phyloP scores from a whole-genome alignment of 2,329 filamentous ascomycete species.

The Drechslerella stenobrocha region DNA sequence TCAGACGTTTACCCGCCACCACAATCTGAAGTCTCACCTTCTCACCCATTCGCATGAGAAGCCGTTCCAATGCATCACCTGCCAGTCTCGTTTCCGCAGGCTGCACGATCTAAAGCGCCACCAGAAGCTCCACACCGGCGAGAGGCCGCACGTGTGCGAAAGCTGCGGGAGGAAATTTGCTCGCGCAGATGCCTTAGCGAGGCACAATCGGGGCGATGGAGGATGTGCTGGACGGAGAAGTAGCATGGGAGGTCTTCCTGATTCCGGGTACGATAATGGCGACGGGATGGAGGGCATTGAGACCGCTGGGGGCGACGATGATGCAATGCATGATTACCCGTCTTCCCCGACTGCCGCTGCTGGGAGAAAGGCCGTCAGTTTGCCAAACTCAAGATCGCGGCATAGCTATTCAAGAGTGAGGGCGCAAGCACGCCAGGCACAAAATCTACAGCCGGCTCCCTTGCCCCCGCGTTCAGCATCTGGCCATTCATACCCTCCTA shows the following conservation, averaged over 20 bases:
- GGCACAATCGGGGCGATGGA: constrained; percentile 92
- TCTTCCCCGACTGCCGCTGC: constrained; percentile 25
- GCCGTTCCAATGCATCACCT: constrained; percentile 85
- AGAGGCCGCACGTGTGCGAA: constrained; percentile 90
- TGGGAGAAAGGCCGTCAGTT: constrained; percentile 39
- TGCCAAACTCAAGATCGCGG: constrained; percentile 39
- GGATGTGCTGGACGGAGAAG: constrained; percentile 89
- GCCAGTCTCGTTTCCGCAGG: constrained; percentile 85
- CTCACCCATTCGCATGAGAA: constrained; percentile 98
- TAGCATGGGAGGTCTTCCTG: constrained; percentile 79
- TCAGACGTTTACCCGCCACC: constrained; percentile 94
- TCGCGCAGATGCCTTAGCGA: constrained; percentile 87
- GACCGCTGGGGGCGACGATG: constrained; percentile 60
- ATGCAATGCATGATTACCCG: constrained; percentile 50
- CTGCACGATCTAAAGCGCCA: constrained; percentile 95
- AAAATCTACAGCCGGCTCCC: constrained; percentile 38
- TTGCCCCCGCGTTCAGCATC: constrained; percentile 24
- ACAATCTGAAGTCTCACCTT: constrained; percentile 95
- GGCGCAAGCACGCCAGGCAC: constrained; percentile 27
- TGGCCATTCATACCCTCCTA: constrained; percentile 37
- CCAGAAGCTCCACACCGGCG: constrained; percentile 93
- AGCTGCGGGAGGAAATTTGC: constrained; percentile 96
- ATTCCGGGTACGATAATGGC: constrained; percentile 72
- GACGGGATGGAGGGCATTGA: constrained; percentile 57
- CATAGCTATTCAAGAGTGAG: constrained; percentile 39